Base-by-base conservation (phyloP, 2,329 filamentous ascomycete species). In the Podosphaera fusca region DNA sequence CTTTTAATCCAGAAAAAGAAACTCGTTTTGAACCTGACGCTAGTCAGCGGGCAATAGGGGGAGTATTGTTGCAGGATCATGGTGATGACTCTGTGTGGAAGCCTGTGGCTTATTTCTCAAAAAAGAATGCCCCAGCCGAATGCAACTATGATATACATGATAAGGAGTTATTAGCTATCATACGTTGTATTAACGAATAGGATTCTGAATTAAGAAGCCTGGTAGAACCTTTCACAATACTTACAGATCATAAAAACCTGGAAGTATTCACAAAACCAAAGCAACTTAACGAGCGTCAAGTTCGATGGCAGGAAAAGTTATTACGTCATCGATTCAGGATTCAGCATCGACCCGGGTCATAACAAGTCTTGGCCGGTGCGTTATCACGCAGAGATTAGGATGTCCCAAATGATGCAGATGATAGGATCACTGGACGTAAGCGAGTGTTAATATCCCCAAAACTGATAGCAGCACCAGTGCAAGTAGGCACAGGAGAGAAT, bases 121-220 rank as follows among this genome's bases (percentile, higher is more conserved):
- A n/a, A n/a, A n/a, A n/a, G n/a, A n/a, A n/a, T n/a, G n/a, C n/a
- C n/a, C n/a, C n/a, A n/a, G n/a, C n/a, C n/a, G n/a, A n/a, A n/a
- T n/a, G n/a, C n/a, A n/a, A 21, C 21, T 21, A 52, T 52, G 49
- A 52, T n/a, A 52, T 52, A 33, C 49, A 52, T 52, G 49, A 52
- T 52, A 52, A 52, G 21, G 49, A 52, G 49, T n/a, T 52, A 52
- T 31, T 52, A 52, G 49, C 49, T 3, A n/a, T 52, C 9, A 52
- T 52, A 12, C 7, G 35, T 3, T 52, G 21, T n/a, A 34, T 52
- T 31, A 52, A 52, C 33, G 49, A 52, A 34, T 52, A 31, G 21
- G 35, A 31, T 52, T 33, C 6, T 52, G 30, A 52, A 34, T n/a
- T 52, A 10, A 7, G 49, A n/a, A 29, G 21, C 46, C 46, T 50